Conservation (phyloP, 2,329 filamentous ascomycete genomes). For the Fusarium armeniacum region DNA sequence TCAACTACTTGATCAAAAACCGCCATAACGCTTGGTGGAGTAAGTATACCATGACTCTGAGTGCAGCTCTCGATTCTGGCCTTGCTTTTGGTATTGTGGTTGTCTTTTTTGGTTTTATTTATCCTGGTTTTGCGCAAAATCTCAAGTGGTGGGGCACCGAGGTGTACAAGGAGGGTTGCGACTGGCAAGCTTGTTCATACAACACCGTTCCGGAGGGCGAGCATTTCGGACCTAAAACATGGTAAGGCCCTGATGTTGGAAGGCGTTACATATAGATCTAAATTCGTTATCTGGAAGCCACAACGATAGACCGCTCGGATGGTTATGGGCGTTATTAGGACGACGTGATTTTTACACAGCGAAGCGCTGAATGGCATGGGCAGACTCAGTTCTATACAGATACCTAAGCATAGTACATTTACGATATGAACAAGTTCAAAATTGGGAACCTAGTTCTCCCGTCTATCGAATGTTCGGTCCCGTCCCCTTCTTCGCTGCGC, state of each 20-base stretch:
- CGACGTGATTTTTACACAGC: conserved; percentile 15
- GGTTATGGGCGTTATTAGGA: conserved; percentile 14
- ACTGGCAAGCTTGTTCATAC: conserved; percentile 86
- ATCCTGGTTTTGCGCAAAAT: conserved; percentile 78
- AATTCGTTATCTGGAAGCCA: conserved; percentile 1
- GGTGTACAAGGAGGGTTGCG: conserved; percentile 85
- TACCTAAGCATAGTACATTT: conserved; percentile 16
- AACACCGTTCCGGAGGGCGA: conserved; percentile 72
- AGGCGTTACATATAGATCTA: conserved; percentile 43
- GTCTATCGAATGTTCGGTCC: conserved; percentile 50
- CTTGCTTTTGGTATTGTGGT: conserved; percentile 86
- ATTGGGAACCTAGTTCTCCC: conserved; percentile 43
- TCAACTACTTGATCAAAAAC: conserved; percentile 82
- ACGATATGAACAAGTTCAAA: conserved; percentile 26
- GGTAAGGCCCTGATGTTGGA: conserved; percentile 57
- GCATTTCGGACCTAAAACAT: conserved; percentile 74
- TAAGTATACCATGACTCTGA: conserved; percentile 92
- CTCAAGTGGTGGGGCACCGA: conserved; percentile 93
- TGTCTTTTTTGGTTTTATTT: conserved; percentile 89
- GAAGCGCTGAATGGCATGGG: conserved; percentile 2
- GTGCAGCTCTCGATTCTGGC: conserved; percentile 85
- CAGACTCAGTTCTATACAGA: not conserved
- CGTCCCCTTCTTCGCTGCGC: conserved; percentile 42
- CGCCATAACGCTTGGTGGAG: conserved; percentile 84
- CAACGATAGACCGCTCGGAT: conserved; percentile 42